Base-by-base conservation (phyloP, 805 yeast genomes). In the Candida berthetii region DNA sequence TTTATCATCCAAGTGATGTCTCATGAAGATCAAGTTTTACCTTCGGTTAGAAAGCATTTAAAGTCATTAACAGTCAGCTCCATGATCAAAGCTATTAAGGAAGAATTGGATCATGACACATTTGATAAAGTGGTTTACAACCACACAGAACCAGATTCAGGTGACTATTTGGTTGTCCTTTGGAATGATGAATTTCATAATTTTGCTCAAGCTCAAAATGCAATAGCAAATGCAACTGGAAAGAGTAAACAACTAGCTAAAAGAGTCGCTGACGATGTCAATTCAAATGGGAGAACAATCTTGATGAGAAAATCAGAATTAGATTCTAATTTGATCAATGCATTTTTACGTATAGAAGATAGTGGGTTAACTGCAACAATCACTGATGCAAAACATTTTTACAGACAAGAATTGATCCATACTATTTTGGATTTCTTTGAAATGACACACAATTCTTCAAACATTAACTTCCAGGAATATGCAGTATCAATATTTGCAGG, bases 171-270 rank as follows among this genome's bases (percentile, higher is more conserved):
- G 34, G 64, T 84, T 27, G 54, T 81, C 18, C 65, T 83, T n/a
- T 85, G 90, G 84, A 85, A 85, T 57, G 95, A 85, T 54, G 93
- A 85, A 52, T 70, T 68, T 48, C 93, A 85, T 52, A 74, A 77
- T 50, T 75, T 71, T 48, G 65, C 69, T 2, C 74, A 76, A 43
- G 85, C 85, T 2, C 66, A 64, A 15, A 57, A 60, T 11, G 76
- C 78, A 3, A 67, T 80, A 31, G 48, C 49, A 4, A 55, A 57
- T 2, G 69, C 69, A 1, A 53, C 62, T 1, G 64, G 59, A 0
- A 52, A 48, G 10, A 42, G 50, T 14, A 53, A 49, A 4, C 43
- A 36, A 2, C 48, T 47, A 17, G 73, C 76, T 1, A 49, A 61
- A 37, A 48, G 42, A 16, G 44, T 66, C 4, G 73, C 85, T 0